Evolutionary conservation across 2,329 filamentous ascomycete species (phyloP).

Genomic region (Aspergillus aculeatus): DNA sequence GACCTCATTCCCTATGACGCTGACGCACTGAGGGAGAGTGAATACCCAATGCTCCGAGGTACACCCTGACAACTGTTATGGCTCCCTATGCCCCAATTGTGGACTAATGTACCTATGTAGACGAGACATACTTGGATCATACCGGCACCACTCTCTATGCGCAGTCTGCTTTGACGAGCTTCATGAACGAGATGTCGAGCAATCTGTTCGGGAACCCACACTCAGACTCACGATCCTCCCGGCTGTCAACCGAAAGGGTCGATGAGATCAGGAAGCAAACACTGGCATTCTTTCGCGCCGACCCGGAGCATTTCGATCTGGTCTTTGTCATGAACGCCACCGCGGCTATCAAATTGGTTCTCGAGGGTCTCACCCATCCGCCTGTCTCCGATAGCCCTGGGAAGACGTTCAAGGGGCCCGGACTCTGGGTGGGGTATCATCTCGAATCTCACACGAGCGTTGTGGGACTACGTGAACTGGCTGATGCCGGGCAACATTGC

Average conservation of each 20-base stretch:
- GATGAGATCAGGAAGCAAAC: constrained; percentile 13
- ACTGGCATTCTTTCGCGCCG: constrained; percentile 13
- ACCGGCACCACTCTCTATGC: constrained; percentile 16
- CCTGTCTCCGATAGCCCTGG: constrained; percentile 1
- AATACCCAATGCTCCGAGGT: constrained; percentile 9
- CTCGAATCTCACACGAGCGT: constrained; percentile 18
- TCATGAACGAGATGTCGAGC: constrained; percentile 8
- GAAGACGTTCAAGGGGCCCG: constrained; percentile 2
- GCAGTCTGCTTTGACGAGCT: constrained; percentile 11
- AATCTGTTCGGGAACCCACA: constrained; percentile 18
- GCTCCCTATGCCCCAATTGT: not conserved
- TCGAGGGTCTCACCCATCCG: constrained; percentile 5
- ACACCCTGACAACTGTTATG: not conserved
- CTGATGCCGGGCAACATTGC: constrained; percentile 11
- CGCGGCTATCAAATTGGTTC: constrained; percentile 13
- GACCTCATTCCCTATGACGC: not conserved
- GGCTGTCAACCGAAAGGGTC: constrained; percentile 9
- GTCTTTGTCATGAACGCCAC: constrained; percentile 17
- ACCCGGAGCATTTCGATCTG: constrained; percentile 16
- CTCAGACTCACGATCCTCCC: constrained; percentile 15
- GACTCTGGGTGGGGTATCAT: constrained; percentile 15
- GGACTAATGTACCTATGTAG: not conserved
- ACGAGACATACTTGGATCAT: constrained; percentile 15
- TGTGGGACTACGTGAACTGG: constrained; percentile 13
- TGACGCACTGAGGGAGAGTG: constrained; percentile 2